phyloP scores from a whole-genome alignment of 1,284 basidiomycete species.

The Pyrrhoderma noxium region DNA sequence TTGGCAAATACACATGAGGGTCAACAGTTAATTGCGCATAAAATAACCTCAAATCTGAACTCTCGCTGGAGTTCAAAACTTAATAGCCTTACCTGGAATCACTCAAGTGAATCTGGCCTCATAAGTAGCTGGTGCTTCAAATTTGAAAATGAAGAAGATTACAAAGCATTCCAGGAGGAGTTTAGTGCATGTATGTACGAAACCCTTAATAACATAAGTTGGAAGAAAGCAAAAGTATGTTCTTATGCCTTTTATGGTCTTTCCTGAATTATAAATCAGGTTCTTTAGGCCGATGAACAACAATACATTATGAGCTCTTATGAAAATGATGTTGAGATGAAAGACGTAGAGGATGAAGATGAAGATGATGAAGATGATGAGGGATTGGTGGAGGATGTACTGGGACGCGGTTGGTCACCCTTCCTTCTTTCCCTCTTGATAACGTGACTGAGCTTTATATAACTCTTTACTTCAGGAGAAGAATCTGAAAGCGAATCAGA shows the following conservation, averaged over 20 bases:
- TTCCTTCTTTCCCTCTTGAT: too few species aligned
- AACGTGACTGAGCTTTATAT: background rate
- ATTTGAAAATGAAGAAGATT: constrained; percentile 55
- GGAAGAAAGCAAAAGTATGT: constrained; percentile 77
- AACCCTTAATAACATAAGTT: constrained; percentile 66
- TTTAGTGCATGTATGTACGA: constrained; percentile 82
- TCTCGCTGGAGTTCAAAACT: constrained; percentile 58
- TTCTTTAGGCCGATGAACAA: constrained; percentile 62
- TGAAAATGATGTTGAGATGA: constrained; percentile 78
- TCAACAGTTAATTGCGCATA: constrained; percentile 48
- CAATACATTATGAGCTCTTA: constrained; percentile 66
- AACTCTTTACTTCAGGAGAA: too few species aligned
- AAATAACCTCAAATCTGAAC: constrained; percentile 67
- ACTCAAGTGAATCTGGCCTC: constrained; percentile 51
- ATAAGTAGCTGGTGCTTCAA: constrained; percentile 82
- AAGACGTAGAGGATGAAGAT: constrained; percentile 63
- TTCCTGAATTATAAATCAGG: background rate
- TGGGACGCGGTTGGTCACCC: constrained; percentile 26
- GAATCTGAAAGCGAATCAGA: too few species aligned
- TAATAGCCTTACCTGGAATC: constrained; percentile 81
- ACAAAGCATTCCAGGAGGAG: constrained; percentile 54
- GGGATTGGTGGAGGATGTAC: constrained; percentile 56
- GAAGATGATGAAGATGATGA: constrained; percentile 44
- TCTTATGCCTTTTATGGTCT: background rate
- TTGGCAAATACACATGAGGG: constrained; percentile 45